Evolutionary conservation across 2,329 filamentous ascomycete species (phyloP).

Genomic region (Alternaria panax): DNA sequence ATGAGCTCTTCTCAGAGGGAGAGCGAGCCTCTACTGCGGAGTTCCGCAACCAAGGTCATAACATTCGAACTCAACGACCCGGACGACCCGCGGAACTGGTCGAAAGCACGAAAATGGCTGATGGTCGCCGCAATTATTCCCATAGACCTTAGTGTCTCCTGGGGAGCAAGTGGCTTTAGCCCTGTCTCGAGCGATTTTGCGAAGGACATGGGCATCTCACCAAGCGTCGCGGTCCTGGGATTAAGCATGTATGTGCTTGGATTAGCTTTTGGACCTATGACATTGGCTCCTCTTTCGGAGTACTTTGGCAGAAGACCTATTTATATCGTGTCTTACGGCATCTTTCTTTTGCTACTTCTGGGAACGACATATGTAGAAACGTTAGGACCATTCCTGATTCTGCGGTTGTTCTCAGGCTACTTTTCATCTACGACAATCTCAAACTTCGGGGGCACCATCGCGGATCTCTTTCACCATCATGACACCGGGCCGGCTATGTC

Average conservation of each 20-base stretch:
- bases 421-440: constrained; percentile 53
- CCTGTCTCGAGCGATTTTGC: constrained; percentile 54
- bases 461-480: constrained; percentile 55
- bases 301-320: constrained; percentile 55
- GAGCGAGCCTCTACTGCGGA: constrained; percentile 18
- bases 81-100: constrained; percentile 49
- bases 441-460: constrained; percentile 55
- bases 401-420: constrained; percentile 56
- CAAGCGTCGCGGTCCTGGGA: constrained; percentile 54
- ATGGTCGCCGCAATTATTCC: constrained; percentile 47
- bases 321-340: constrained; percentile 54
- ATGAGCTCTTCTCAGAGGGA: constrained; percentile 10
- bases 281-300: constrained; percentile 44
- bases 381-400: constrained; percentile 52
- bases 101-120: constrained; percentile 42
- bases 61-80: constrained; percentile 28
- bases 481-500: constrained; percentile 54
- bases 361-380: constrained; percentile 54
- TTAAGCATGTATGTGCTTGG: constrained; percentile 58
- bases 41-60: constrained; percentile 17
- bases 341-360: constrained; percentile 54
- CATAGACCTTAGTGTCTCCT: constrained; percentile 49
- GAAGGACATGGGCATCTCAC: constrained; percentile 51
- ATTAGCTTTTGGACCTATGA: constrained; percentile 53
- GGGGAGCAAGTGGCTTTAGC: constrained; percentile 59